These are phyloP conservation scores for Coemansia sp. DNA, from an alignment of 192 early-diverging fungal species.

Conservation along the genomic window DNA sequence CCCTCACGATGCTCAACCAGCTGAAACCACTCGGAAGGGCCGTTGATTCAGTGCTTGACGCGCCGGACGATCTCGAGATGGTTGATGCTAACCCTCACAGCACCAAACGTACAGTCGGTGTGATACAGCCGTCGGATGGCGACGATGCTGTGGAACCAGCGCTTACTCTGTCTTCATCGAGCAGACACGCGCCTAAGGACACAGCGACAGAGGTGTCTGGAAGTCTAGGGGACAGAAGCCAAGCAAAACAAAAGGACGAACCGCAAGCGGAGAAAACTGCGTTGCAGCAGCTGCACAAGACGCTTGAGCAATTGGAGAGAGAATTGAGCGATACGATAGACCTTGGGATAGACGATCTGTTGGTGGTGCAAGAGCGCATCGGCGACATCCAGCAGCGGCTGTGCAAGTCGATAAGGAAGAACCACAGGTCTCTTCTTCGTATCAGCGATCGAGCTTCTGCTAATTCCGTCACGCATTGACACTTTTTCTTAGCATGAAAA, in stretches of 20 bases:
- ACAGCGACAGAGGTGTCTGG: neutral
- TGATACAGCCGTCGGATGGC: neutral
- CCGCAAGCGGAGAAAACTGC: neutral
- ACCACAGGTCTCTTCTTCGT: neutral
- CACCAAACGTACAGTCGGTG: no score
- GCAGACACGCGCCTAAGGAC: neutral
- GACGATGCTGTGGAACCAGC: neutral
- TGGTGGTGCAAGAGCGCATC: slow-evolving; percentile 21
- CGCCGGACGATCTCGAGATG: neutral
- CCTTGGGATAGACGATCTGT: slow-evolving; percentile 4
- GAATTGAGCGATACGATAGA: neutral
- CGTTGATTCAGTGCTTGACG: neutral
- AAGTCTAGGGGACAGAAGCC: neutral
- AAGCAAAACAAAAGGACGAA: neutral
- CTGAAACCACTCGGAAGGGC: neutral
- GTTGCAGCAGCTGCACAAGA: slow-evolving; percentile 11
- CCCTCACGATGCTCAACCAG: neutral
- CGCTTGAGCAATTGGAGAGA: slow-evolving; percentile 24
- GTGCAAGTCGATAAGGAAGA: slow-evolving; percentile 16
- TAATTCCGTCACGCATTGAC: neutral
- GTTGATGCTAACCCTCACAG: neutral
- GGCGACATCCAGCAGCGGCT: slow-evolving; percentile 25
- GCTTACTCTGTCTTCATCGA: neutral
- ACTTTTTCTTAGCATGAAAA: neutral
- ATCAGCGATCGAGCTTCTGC: neutral